Evolutionary conservation across 2,329 filamentous ascomycete species (phyloP).

Genomic region (Hirsutella rhossiliensis): DNA sequence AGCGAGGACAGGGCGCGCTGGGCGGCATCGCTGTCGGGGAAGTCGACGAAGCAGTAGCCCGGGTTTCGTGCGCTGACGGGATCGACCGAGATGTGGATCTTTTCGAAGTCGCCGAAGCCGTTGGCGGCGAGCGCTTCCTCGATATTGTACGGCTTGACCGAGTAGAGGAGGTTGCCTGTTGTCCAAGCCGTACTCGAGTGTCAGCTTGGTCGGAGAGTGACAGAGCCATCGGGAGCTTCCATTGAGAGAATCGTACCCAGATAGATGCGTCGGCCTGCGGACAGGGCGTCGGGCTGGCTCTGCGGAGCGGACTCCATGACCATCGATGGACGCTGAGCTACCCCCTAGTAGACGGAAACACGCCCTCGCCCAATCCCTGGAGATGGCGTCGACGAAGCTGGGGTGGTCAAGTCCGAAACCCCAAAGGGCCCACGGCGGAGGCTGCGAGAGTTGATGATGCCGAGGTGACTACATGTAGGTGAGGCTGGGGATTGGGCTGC

Average conservation of each 20-base stretch:
- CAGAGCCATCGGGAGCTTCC: too few relatives aligned
- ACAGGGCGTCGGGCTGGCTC: slow-evolving; percentile 9
- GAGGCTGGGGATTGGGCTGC: too few relatives aligned
- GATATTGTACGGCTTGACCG: slow-evolving; percentile 42
- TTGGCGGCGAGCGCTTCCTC: slow-evolving; percentile 41
- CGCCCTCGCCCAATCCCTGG: too few relatives aligned
- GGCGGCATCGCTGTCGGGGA: slow-evolving; percentile 43
- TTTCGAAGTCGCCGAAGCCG: slow-evolving; percentile 28
- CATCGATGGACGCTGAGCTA: too few relatives aligned
- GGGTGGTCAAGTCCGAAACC: too few relatives aligned
- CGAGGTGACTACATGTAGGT: too few relatives aligned
- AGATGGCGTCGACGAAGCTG: too few relatives aligned
- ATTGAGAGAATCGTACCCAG: slow-evolving; percentile 25
- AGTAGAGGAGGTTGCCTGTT: slow-evolving; percentile 41
- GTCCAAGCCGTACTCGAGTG: neutral
- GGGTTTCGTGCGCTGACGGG: slow-evolving; percentile 57
- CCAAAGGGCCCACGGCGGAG: too few relatives aligned
- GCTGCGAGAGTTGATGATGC: too few relatives aligned
- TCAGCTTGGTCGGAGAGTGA: too few relatives aligned
- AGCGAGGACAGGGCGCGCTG: slow-evolving; percentile 39
- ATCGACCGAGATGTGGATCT: slow-evolving; percentile 58
- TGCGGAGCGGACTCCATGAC: neutral
- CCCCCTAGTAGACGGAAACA: too few relatives aligned
- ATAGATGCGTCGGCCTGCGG: slow-evolving; percentile 38
- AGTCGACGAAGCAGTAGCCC: slow-evolving; percentile 61